These are phyloP conservation scores for Pseudogymnoascus sp. DNA, from an alignment of 2,329 filamentous ascomycete genomes.

Conservation along the genomic window DNA sequence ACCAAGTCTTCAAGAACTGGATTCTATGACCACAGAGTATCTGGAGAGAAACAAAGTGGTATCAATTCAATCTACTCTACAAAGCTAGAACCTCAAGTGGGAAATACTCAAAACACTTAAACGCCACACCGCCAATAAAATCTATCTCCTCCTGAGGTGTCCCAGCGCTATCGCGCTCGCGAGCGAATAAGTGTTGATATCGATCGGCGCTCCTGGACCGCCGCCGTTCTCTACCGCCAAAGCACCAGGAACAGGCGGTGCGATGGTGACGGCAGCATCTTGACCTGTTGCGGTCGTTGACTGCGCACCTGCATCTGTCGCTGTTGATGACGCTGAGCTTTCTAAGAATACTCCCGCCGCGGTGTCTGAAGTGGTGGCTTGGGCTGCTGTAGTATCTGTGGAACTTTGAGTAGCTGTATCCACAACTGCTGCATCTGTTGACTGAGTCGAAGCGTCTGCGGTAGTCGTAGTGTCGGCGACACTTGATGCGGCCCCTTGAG, in stretches of 20 bases:
- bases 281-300: background rate
- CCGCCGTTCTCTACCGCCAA: conserved; percentile 8
- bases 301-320: background rate
- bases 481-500: background rate
- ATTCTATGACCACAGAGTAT: background rate
- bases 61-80: conserved; percentile 9
- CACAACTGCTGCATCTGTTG: conserved; percentile 10
- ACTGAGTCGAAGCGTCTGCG: background rate
- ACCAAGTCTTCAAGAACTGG: background rate
- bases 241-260: conserved; percentile 11
- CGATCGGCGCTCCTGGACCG: conserved; percentile 13
- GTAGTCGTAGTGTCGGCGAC: background rate
- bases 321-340: background rate
- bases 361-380: background rate
- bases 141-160: conserved; percentile 16
- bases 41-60: background rate
- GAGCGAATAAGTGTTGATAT: conserved; percentile 25
- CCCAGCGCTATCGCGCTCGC: conserved; percentile 24
- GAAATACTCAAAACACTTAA: conserved; percentile 7
- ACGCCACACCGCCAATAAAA: conserved; percentile 11
- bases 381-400: background rate
- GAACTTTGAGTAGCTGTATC: conserved; percentile 10
- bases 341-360: background rate
- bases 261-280: conserved; percentile 5
- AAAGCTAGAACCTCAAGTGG: conserved; percentile 6